These are phyloP conservation scores for Alternaria postmessia DNA, from an alignment of 2,329 filamentous ascomycete species.

Conservation along the genomic window DNA sequence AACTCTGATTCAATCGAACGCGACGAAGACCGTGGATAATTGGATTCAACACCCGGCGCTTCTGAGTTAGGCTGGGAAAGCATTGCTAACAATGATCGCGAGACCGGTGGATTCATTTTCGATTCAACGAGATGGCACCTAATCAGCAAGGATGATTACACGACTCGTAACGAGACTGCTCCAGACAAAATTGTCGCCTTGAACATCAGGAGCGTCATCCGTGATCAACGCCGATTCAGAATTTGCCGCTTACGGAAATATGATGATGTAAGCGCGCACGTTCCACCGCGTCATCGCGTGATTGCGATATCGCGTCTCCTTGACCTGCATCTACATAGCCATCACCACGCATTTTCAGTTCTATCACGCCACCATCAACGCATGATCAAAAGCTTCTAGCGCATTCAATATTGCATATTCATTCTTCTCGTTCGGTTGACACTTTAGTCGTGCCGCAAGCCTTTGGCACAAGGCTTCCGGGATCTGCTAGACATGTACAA, in stretches of 20 bases:
- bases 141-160: too few species aligned
- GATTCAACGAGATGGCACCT: background rate
- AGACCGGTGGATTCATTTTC: background rate
- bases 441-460: accelerated
- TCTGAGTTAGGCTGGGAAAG: background rate
- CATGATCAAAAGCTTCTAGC: accelerated
- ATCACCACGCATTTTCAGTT: background rate
- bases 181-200: conserved; percentile 2
- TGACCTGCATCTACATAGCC: too few species aligned
- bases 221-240: conserved; percentile 2
- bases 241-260: background rate
- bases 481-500: background rate
- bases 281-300: background rate
- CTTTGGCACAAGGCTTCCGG: background rate
- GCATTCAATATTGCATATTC: too few species aligned
- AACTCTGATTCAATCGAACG: background rate
- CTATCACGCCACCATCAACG: background rate
- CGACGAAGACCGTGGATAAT: background rate
- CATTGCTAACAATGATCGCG: background rate
- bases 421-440: too few species aligned
- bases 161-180: background rate
- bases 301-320: background rate
- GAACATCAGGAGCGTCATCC: conserved; percentile 9
- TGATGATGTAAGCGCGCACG: conserved; percentile 8
- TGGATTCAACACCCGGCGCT: too few species aligned